Evolutionary conservation across 192 early-diverging fungal species (phyloP).

Genomic region (Chytriomyces sp.): DNA sequence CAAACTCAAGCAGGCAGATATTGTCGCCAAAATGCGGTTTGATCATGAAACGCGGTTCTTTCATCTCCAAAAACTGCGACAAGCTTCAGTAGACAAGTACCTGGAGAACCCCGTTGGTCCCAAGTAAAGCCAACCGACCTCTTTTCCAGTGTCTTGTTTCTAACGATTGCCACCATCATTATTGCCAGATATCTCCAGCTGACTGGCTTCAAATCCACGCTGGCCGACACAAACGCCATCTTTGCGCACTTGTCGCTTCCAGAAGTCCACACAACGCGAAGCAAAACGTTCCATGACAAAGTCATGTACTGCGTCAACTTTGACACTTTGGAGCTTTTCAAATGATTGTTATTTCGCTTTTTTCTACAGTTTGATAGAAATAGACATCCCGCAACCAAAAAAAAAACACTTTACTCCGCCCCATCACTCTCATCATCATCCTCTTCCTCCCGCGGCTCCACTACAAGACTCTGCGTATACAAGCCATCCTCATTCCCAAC

Average conservation of each 20-base stretch:
- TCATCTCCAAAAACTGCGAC: conserved; percentile 7
- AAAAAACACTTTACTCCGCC: not conserved
- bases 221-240: not conserved
- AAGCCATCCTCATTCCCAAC: conserved; percentile 52
- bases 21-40: conserved; percentile 24
- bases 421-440: conserved; percentile 39
- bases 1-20: conserved; percentile 33
- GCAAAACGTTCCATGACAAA: conserved; percentile 26
- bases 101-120: conserved; percentile 24
- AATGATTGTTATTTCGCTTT: not conserved
- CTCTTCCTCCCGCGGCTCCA: conserved; percentile 56
- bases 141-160: not conserved
- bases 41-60: conserved; percentile 1
- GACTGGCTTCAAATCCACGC: conserved; percentile 3
- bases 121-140: not conserved
- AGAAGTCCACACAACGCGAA: conserved; percentile 31
- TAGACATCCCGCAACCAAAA: no score
- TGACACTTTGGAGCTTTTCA: conserved; percentile 14
- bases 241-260: conserved; percentile 27
- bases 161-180: not conserved
- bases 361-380: not conserved
- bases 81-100: conserved; percentile 15
- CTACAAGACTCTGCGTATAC: conserved; percentile 44
- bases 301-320: conserved; percentile 16
- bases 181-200: conserved; percentile 21